phyloP scores from a whole-genome alignment of 805 yeast genomes.

The Cyberlindnera nakhonratchasimensis region DNA sequence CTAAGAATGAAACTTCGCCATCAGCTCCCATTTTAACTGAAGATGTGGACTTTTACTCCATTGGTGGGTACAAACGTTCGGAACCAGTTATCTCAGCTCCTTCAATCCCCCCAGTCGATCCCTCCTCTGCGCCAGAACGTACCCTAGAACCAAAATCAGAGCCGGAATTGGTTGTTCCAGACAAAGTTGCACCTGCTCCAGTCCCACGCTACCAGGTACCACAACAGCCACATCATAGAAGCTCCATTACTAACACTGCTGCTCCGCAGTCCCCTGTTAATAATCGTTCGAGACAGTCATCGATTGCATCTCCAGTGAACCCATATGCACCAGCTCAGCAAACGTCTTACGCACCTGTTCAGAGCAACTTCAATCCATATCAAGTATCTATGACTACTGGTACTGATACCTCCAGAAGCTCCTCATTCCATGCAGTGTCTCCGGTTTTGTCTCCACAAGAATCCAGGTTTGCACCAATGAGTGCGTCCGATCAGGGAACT shows the following conservation, averaged over 20 bases:
- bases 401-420: conserved; percentile 7
- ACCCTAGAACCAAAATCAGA: too few species aligned
- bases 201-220: background rate
- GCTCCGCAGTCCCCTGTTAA: conserved; percentile 7
- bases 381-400: conserved; percentile 4
- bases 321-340: conserved; percentile 13
- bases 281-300: conserved; percentile 5
- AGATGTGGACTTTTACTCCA: conserved; percentile 21
- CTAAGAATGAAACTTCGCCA: conserved; percentile 4
- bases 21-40: conserved; percentile 9
- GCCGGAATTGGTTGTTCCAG: background rate
- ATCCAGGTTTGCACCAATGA: conserved; percentile 19
- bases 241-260: background rate
- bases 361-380: conserved; percentile 13
- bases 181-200: background rate
- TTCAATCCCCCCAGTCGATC: background rate
- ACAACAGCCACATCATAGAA: background rate
- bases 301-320: conserved; percentile 9
- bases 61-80: conserved; percentile 12
- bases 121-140: conserved; percentile 1
- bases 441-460: conserved; percentile 3
- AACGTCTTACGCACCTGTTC: conserved; percentile 8
- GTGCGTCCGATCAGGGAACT: conserved; percentile 12
- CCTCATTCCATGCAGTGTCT: conserved; percentile 8
- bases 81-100: conserved; percentile 4